Base-by-base conservation (phyloP, 2,329 filamentous ascomycete species). In the Scytalidium sp. region DNA sequence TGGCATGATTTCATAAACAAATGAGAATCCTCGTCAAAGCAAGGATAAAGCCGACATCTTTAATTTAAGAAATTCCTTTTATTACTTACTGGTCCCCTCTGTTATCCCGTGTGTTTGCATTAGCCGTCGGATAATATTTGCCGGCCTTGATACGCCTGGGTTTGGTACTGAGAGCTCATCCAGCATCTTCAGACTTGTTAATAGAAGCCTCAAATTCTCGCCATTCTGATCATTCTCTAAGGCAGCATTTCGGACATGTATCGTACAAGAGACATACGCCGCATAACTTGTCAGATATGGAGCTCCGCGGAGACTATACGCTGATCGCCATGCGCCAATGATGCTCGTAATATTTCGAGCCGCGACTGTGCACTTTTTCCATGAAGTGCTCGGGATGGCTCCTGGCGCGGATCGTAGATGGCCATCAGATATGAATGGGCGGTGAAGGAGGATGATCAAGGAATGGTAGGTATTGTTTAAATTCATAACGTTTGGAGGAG, bases 371-470 rank as follows among this genome's bases (percentile, higher is more conserved):
- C 71, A 62, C 53, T 60, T 43, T 60, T 65, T 62, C 63, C 63
- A 66, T 3, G 63, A 64, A 29, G 46, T 51, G 8, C 58, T 57
- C 13, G 58, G 56, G 17, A 40, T 17, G 2, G 50, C 60, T 52
- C 29, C 60, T 5, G 32, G 4, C 54, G 22, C 60, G 56, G 57
- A 57, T 39, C 60, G 57, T 3, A 65, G 55, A 46, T 67, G 63
- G 9, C 63, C 63, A 41, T 63, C 57, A 3, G 56, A 66, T 0
- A 74, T 64, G 53, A 75, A 75, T 1, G 73, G 71, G 1, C 72
- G 68, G 49, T 75, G 70, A 9, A 75, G 64, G 0, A 76, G 61
- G 42, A 75, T 75, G 9, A 67, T 64, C 11, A 75, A 63, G 3
- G 70, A 67, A 51, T 74, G 62, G 52, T 72, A 75, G 57, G 66